phyloP scores from a whole-genome alignment of 306 rosid species.

The Sesbania bispinosa region DNA sequence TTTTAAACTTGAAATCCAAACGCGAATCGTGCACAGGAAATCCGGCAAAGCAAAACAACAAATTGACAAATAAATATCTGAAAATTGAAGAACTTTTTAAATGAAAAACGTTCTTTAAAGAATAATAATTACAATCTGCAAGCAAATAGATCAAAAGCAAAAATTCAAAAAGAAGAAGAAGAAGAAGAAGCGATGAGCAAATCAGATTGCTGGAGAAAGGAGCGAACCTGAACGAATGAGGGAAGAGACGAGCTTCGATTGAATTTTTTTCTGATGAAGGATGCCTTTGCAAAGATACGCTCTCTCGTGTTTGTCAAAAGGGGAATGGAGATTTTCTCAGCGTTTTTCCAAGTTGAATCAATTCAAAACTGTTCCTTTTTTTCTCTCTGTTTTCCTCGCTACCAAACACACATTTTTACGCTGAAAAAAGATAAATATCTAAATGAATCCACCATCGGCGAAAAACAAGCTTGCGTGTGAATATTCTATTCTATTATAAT shows the following conservation, averaged over 20 bases:
- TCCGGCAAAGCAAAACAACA: not conserved
- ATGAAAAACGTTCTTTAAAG: not conserved
- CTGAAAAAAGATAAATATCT: constrained; percentile 29
- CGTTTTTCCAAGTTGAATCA: constrained; percentile 36
- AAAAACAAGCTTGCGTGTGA: constrained; percentile 32
- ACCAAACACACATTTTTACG: constrained; percentile 32
- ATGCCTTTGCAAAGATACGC: constrained; percentile 33
- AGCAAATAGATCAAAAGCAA: constrained; percentile 15
- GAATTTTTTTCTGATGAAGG: constrained; percentile 23
- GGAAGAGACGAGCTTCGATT: constrained; percentile 24
- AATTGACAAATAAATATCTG: not conserved
- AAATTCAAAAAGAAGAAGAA: not conserved
- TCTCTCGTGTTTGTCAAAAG: not conserved
- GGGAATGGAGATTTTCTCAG: constrained; percentile 35
- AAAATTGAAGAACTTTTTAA: not conserved
- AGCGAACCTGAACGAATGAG: constrained; percentile 14
- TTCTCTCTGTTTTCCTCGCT: constrained; percentile 23
- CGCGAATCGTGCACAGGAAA: not conserved
- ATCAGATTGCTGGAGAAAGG: too few species aligned
- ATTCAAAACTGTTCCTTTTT: constrained; percentile 5
- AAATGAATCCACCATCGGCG: constrained; percentile 26
- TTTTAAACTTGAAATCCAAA: constrained; percentile 14
- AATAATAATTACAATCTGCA: not conserved
- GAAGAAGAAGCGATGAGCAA: too few species aligned
- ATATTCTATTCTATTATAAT: constrained; percentile 14